Base-by-base conservation (phyloP, 2,329 filamentous ascomycete species). In the Colletotrichum australisinense region DNA sequence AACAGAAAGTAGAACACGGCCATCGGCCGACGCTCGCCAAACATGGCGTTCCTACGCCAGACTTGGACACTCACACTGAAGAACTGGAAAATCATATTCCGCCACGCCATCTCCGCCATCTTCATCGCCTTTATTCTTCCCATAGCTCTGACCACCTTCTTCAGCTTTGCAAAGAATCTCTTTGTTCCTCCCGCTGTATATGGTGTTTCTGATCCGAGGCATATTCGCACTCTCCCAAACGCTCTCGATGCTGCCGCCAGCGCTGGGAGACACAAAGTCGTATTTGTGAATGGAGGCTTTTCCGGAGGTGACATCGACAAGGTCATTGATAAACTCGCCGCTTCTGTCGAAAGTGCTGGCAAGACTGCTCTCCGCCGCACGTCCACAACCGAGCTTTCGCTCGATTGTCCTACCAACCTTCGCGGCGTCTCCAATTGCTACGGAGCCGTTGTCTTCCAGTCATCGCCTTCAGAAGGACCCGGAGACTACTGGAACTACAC, bases 401-500 rank as follows among this genome's bases (percentile, higher is more conserved):
- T 86, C 30, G 84, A 88, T 28, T 97, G 94, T 79, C 88, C 87
- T 32, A 92, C 88, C 76, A 88, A 87, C 52, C 83, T 94, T 63
- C 85, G 90, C 49, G 93, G 93, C 22, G 91, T 93, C 1, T 93
- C 93, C 14, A 84, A 82, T 1, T 97, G 94, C 81, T 95, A 92
- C 79, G 93, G 90, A 22, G 94, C 93, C 9, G 89, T 93, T 1
- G 90, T 93, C 5, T 96, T 97, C 83, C 86, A 91, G 67, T 92
- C 92, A 0, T 97, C 94, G 5, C 94, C 95, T 0, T 87, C 83
- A 1, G 92, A 97, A 83, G 94, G 94, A 11, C 75, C 80, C 1
- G 88, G 87, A 7, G 88, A 88, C 1, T 82, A 89, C 57, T 98
- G 95, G 95, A 97, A 97, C 82, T 98, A 98, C 79, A 95, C 94